Evolutionary conservation across 2,329 filamentous ascomycete genomes (phyloP), one percentile per base, ranked within the genome.

Genomic region (Monosporascus ibericus): DNA sequence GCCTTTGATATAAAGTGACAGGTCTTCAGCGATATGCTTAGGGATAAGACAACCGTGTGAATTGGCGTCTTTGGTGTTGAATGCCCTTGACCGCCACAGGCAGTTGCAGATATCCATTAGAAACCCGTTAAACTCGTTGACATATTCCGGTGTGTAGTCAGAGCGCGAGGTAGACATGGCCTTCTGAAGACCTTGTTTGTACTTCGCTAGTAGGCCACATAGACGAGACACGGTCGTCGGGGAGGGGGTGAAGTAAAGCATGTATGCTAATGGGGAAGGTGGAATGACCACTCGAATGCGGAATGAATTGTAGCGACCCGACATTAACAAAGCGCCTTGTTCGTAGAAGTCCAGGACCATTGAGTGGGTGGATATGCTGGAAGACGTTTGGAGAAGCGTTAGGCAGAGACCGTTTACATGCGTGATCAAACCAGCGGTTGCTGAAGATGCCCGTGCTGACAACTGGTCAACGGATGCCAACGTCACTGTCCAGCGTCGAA

Each of bases 51-150:
- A 84, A 8, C 80, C 82, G 50, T 77, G 75, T 2, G 82, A 76
- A 61, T 84, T 84, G n/a, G 78, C 71, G 58, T 92, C 88, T 2
- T 74, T 73, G 14, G 72, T 72, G 53, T 82, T 82, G 54, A 95
- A 86, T 1, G 86, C 90, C 14, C 85, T 81, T 22, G 82, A 81
- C 8, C 89, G 81, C 90, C 90, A 95, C 47, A 94, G 68, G 48
- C 88, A 83, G 65, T 95, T 95, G 73, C 89, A 92, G 34, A 91
- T 79, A 65, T 95, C 90, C 83, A 94, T 92, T 34, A 95, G 78
- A 65, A 87, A 91, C 22, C 86, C 86, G 66, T 95, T 95, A 72
- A 94, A 92, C 24, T 79, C 72, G 57, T 83, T 81, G 40, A 90
- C 80, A 52, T 86, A 81, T 34, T 75, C 70, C 42, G 80, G 75